Percentiles rank a stretch among this genome's conserved stretches.
Conservation (phyloP, 2,329 filamentous ascomycete species). For the Boeremia exigua region DNA sequence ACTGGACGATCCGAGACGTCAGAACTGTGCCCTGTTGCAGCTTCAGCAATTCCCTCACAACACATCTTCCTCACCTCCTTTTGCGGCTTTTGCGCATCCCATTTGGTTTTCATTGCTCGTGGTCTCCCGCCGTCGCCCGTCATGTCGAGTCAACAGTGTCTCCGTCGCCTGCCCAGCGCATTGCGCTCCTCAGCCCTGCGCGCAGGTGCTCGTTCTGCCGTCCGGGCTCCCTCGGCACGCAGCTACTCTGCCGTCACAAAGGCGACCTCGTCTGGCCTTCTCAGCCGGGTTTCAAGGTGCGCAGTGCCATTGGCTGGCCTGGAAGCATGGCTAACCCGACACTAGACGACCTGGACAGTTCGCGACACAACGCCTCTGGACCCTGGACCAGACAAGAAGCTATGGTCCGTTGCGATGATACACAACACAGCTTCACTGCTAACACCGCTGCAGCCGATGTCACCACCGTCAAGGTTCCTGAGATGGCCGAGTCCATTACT, state of each 20-base stretch:
- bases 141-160: conserved; percentile 49
- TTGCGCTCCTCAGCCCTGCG: conserved; percentile 42
- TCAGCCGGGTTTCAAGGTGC: conserved; percentile 40
- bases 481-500: conserved; percentile 98
- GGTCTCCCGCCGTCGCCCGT: conserved; percentile 15
- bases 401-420: conserved; percentile 35
- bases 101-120: conserved; percentile 17
- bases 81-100: conserved; percentile 15
- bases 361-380: conserved; percentile 32
- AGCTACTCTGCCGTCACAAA: conserved; percentile 44
- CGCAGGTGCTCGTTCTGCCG: conserved; percentile 34
- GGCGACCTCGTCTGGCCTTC: conserved; percentile 43
- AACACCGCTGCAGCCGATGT: conserved; percentile 64
- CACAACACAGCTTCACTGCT: background rate
- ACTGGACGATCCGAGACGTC: conserved; percentile 33
- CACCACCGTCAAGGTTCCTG: conserved; percentile 86
- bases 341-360: conserved; percentile 39
- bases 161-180: conserved; percentile 42
- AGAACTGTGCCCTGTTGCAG: conserved; percentile 32
- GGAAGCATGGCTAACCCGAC: conserved; percentile 19
- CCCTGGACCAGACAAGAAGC: conserved; percentile 42
- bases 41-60: conserved; percentile 41
- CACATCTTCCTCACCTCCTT: conserved; percentile 18
- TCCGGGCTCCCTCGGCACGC: conserved; percentile 32
- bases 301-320: conserved; percentile 19